phyloP scores from a whole-genome alignment of 2,329 filamentous ascomycete species.

The Apiospora saccharicola region DNA sequence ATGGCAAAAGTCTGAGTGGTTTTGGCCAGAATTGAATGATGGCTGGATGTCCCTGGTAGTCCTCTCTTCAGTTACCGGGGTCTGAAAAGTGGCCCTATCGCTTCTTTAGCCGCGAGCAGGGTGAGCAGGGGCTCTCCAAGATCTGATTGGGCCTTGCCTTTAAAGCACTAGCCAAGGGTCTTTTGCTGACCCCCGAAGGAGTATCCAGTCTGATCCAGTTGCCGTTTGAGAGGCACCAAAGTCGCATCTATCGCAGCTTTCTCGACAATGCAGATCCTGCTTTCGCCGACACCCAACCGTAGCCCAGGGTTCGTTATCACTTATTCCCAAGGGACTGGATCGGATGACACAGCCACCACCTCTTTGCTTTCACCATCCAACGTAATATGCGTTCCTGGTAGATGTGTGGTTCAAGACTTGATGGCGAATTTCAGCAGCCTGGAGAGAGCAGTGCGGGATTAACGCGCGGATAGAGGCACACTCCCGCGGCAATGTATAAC shows the following conservation, averaged over 20 bases:
- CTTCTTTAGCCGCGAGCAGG: constrained; percentile 36
- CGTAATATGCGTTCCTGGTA: constrained; percentile 5
- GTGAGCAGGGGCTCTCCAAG: constrained; percentile 39
- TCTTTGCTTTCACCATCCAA: not conserved
- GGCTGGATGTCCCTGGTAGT: not conserved
- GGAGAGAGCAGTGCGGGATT: constrained; percentile 30
- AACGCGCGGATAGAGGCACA: constrained; percentile 29
- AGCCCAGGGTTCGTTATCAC: not conserved
- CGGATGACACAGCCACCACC: not conserved
- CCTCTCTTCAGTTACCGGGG: constrained; percentile 6
- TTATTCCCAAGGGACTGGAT: constrained; percentile 21
- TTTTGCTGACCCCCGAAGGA: not conserved
- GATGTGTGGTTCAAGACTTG: not conserved
- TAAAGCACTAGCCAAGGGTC: constrained; percentile 31
- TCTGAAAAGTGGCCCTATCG: constrained; percentile 31
- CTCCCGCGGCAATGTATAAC: not conserved
- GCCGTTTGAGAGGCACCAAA: constrained; percentile 7
- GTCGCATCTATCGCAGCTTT: constrained; percentile 10
- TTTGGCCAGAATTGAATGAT: not conserved
- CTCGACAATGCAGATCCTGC: constrained; percentile 6
- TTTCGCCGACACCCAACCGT: constrained; percentile 12
- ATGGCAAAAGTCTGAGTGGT: not conserved
- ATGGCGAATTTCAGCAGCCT: not conserved
- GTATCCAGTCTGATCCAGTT: constrained; percentile 30
- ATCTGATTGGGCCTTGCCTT: constrained; percentile 36